These are phyloP conservation scores for Amanita jacksonii DNA, from an alignment of 768 basidiomycete genomes.

Conservation along the genomic window DNA sequence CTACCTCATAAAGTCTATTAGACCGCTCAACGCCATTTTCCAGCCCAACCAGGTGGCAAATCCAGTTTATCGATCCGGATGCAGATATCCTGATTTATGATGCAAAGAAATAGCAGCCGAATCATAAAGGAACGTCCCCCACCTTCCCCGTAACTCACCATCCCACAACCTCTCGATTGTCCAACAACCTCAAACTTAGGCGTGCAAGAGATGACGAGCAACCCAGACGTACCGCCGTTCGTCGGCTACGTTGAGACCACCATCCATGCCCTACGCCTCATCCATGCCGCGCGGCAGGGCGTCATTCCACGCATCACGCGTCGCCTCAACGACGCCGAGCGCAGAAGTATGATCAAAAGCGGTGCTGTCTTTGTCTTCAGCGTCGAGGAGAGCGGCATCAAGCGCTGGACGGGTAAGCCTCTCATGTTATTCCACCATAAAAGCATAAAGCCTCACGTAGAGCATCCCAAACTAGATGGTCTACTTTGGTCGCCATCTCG, in stretches of 20 bases:
- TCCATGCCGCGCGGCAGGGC: constrained; percentile 74
- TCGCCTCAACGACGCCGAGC: constrained; percentile 75
- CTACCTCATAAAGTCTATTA: constrained; percentile 30
- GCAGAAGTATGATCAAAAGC: constrained; percentile 50
- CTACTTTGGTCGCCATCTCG: constrained; percentile 77
- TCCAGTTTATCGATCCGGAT: constrained; percentile 27
- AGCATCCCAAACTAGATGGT: constrained; percentile 30
- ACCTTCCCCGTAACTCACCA: constrained; percentile 30
- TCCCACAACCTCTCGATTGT: constrained; percentile 36
- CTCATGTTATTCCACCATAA: constrained; percentile 6
- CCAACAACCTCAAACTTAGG: constrained; percentile 49
- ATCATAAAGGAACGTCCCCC: constrained; percentile 34
- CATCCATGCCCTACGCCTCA: constrained; percentile 70
- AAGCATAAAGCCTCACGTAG: constrained; percentile 11
- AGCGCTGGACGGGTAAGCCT: constrained; percentile 66
- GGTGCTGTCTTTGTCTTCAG: constrained; percentile 82
- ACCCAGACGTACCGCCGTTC: constrained; percentile 56
- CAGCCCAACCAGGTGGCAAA: constrained; percentile 20
- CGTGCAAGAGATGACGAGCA: constrained; percentile 37
- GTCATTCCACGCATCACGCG: constrained; percentile 78
- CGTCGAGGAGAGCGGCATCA: constrained; percentile 83
- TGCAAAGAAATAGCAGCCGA: constrained; percentile 24
- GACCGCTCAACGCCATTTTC: constrained; percentile 28
- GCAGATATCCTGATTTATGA: constrained; percentile 30
- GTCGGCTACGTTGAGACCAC: constrained; percentile 77